These are phyloP conservation scores for Fusarium sp. DNA, from an alignment of 2,329 filamentous ascomycete genomes.

Conservation along the genomic window DNA sequence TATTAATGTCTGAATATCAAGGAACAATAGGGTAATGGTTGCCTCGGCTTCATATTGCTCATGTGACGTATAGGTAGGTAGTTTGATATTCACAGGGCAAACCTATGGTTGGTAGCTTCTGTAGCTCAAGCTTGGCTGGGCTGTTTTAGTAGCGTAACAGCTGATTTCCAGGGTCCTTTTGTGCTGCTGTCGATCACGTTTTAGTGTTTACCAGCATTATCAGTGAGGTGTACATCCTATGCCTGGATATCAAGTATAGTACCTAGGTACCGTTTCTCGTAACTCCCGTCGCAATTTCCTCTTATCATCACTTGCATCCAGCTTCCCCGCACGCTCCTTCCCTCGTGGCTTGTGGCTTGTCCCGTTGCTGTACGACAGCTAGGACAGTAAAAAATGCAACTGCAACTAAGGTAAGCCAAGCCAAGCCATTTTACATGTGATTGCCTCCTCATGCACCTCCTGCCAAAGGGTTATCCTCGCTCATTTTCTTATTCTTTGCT, in stretches of 20 bases:
- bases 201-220: not conserved
- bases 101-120: not conserved
- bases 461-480: not conserved
- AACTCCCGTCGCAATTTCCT: not conserved
- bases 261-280: slow-evolving; percentile 7
- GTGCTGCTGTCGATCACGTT: slow-evolving; percentile 15
- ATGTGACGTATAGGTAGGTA: slow-evolving; percentile 28
- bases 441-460: slow-evolving; percentile 19
- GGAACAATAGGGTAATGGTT: not conserved
- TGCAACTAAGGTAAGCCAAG: slow-evolving; percentile 16
- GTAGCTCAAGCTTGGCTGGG: not conserved
- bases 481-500: not conserved
- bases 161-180: slow-evolving; percentile 25
- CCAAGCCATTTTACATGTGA: slow-evolving; percentile 39
- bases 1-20: no score
- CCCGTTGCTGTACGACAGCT: slow-evolving; percentile 19
- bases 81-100: slow-evolving; percentile 1
- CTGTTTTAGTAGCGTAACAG: slow-evolving; percentile 3
- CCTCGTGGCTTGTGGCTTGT: slow-evolving; percentile 21
- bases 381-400: slow-evolving; percentile 7
- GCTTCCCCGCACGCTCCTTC: slow-evolving; percentile 30
- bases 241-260: not conserved
- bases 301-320: slow-evolving; percentile 28
- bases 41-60: slow-evolving; percentile 16
- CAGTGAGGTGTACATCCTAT: no score